These are phyloP conservation scores for Trichosanthes cucumerina DNA, from an alignment of 306 rosid species.

Conservation along the genomic window DNA sequence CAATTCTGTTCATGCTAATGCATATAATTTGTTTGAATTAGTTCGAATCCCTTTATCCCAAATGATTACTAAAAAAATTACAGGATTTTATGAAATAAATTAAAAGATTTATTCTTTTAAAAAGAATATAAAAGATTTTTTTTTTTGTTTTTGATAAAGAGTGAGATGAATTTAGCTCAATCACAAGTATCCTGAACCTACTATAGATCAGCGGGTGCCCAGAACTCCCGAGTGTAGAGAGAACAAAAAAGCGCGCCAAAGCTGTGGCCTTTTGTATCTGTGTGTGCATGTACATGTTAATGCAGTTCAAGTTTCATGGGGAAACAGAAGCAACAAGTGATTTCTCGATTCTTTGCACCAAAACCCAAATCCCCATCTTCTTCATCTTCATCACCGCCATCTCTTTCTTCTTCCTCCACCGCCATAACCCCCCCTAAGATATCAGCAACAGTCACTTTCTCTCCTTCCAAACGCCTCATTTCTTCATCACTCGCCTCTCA, in stretches of 20 bases:
- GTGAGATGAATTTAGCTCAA: no score
- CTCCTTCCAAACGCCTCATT: constrained; percentile 69
- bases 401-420: constrained; percentile 9
- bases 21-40: no score
- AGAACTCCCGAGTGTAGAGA: not conserved
- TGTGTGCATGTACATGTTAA: not conserved
- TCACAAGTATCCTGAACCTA: no score
- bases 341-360: constrained; percentile 85
- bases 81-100: no score
- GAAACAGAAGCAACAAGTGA: constrained; percentile 75
- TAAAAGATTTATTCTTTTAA: no score
- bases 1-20: no score
- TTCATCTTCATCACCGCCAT: not conserved
- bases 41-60: no score
- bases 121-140: no score
- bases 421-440: constrained; percentile 46
- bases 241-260: constrained; percentile 4
- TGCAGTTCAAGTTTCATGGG: constrained; percentile 32
- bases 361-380: constrained; percentile 35
- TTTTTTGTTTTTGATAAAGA: no score
- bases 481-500: constrained; percentile 35
- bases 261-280: not conserved
- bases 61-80: no score
- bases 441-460: constrained; percentile 65
- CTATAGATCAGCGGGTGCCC: no score